These are phyloP conservation scores for Acer saccharum DNA, from an alignment of 345 rosid genomes.

Conservation along the genomic window DNA sequence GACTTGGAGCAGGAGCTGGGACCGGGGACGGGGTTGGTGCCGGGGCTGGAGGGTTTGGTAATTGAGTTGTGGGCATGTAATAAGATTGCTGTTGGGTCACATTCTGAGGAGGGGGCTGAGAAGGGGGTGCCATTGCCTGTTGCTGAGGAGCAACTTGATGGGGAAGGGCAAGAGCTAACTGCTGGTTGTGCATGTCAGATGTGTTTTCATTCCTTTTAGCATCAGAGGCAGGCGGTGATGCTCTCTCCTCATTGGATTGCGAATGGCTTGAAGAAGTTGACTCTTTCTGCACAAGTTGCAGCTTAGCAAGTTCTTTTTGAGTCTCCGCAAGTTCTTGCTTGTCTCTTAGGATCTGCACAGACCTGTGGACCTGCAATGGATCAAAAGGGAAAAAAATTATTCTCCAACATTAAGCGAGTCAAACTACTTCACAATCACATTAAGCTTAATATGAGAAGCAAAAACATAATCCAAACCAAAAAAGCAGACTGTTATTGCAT, in stretches of 20 bases:
- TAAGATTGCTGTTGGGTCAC: slow-evolving; percentile 70
- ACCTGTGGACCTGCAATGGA: slow-evolving; percentile 82
- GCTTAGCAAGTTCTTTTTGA: slow-evolving; percentile 89
- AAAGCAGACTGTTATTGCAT: not conserved
- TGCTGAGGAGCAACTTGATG: slow-evolving; percentile 81
- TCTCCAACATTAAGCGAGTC: slow-evolving; percentile 2
- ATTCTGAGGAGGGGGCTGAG: slow-evolving; percentile 56
- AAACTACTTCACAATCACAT: not conserved
- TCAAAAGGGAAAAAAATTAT: slow-evolving; percentile 7
- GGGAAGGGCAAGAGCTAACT: slow-evolving; percentile 88
- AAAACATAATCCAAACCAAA: not conserved
- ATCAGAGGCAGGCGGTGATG: slow-evolving; percentile 59
- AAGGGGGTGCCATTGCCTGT: slow-evolving; percentile 45
- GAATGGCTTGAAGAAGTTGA: slow-evolving; percentile 70
- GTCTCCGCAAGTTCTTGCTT: slow-evolving; percentile 97
- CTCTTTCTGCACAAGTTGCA: slow-evolving; percentile 89
- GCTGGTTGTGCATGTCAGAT: slow-evolving; percentile 71
- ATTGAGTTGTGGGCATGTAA: slow-evolving; percentile 60
- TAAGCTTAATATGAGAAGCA: not conserved
- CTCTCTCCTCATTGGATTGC: slow-evolving; percentile 72
- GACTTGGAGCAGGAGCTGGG: slow-evolving; percentile 26
- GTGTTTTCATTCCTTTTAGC: slow-evolving; percentile 55
- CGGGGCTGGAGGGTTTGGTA: slow-evolving; percentile 49
- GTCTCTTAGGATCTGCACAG: slow-evolving; percentile 96
- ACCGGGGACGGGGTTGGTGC: slow-evolving; percentile 25